phyloP scores from a whole-genome alignment of 345 rosid species.

The Cardamine resedifolia region DNA sequence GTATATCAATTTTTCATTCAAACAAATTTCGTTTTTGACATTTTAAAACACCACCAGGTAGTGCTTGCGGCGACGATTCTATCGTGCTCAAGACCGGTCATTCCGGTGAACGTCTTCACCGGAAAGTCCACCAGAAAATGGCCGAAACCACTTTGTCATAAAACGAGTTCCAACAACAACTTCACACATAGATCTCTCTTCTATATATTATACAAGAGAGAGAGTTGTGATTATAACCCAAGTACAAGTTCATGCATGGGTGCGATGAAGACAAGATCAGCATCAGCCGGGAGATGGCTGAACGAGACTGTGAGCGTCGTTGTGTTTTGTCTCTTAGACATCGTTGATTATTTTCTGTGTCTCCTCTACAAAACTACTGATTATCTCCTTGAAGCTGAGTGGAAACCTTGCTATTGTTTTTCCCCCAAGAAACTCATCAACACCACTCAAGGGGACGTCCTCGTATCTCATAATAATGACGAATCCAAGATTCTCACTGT shows the following conservation, averaged over 20 bases:
- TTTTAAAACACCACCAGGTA: no score
- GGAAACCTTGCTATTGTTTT: slow-evolving; percentile 77
- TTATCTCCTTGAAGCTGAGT: slow-evolving; percentile 70
- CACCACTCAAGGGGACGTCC: slow-evolving; percentile 6
- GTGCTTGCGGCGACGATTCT: no score
- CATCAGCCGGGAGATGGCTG: slow-evolving; percentile 40
- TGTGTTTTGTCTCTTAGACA: slow-evolving; percentile 78
- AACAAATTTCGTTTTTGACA: no score
- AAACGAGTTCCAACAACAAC: no score
- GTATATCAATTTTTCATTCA: no score
- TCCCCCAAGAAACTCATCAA: slow-evolving; percentile 58
- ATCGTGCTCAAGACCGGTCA: no score
- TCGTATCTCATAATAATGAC: slow-evolving; percentile 10
- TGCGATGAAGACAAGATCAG: slow-evolving; percentile 33
- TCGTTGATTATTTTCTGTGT: slow-evolving; percentile 64
- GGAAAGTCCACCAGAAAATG: no score
- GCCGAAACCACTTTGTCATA: no score
- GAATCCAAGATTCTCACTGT: slow-evolving; percentile 33
- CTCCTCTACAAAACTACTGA: slow-evolving; percentile 65
- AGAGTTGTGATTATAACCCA: background rate
- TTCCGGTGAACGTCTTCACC: no score
- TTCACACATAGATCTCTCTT: background rate
- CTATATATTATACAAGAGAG: background rate
- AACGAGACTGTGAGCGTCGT: slow-evolving; percentile 62
- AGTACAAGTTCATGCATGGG: slow-evolving; percentile 33